Base-by-base conservation (phyloP, 345 rosid genomes). In the Rubroshorea leprosula region DNA sequence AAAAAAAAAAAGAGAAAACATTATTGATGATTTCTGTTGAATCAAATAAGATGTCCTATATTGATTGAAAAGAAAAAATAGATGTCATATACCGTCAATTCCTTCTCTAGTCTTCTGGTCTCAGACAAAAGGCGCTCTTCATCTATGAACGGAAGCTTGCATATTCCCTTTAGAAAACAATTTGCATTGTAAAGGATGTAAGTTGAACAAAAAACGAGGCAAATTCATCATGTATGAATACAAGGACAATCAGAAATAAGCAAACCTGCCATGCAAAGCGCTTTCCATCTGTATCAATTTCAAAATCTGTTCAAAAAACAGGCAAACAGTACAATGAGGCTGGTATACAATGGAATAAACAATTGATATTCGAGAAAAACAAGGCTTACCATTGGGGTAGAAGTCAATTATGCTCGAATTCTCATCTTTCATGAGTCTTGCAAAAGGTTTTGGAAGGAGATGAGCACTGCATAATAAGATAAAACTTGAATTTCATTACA, bases 71-170 rank as follows among this genome's bases (percentile, higher is more conserved):
- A 3, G 9, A 35, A 13, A 27, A 19, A 11, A 19, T 16, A 24
- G 0, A 23, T 16, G n/a, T 4, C 12, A 25, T 25, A 8, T 39
- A 69, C 70, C 50, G 27, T 23, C 11, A 71, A 23, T 20, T 71
- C 63, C 31, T 55, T 56, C 70, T 71, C 63, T 0, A 60, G 5
- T 20, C 43, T 49, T 20, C 13, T 20, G 10, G 54, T 57, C 31
- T 35, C 71, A 2, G 50, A 59, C 10, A 51, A 2, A 13, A 71
- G 71, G 15, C 63, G 63, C 23, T 50, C 67, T 24, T 61, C 75
- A 5, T 65, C 63, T 5, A 71, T 66, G 22, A 71, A 71, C 1
- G 63, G 63, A 17, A 71, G 61, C 68, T 71, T 61, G 64, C 64
- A 66, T 23, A 57, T 53, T 10, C 71, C 75, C 75, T 70, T 25